Percentiles rank a stretch among this genome's conserved stretches.
Conservation (phyloP, 2,329 filamentous ascomycete species). For the Neurospora sp. region DNA sequence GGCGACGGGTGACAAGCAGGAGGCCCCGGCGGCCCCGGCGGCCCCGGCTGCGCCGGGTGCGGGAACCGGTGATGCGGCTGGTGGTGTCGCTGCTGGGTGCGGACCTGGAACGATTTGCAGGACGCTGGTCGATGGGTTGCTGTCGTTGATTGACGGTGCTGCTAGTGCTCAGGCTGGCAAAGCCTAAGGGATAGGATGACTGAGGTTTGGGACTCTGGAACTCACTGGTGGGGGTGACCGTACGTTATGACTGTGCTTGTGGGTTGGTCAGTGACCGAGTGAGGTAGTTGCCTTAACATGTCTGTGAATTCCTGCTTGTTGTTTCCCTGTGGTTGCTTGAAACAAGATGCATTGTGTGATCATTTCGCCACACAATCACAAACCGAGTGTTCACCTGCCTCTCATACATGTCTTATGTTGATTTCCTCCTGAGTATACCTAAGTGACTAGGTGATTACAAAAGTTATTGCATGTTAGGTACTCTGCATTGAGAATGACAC, state of each 20-base stretch:
- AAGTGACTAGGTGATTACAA: no score
- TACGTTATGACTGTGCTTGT: neutral
- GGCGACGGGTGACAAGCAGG: conserved; percentile 1
- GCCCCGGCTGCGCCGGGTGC: conserved; percentile 1
- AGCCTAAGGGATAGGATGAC: neutral
- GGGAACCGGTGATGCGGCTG: conserved; percentile 3
- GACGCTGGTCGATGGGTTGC: neutral
- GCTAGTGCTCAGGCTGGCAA: neutral
- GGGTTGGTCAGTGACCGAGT: neutral
- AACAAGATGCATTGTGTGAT: neutral
- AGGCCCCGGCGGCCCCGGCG: neutral
- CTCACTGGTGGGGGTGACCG: neutral
- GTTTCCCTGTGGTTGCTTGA: neutral
- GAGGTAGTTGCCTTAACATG: neutral
- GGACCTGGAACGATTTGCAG: neutral
- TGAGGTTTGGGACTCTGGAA: neutral
- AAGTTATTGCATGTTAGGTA: no score
- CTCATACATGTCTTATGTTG: neutral
- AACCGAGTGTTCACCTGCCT: neutral
- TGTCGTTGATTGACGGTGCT: neutral
- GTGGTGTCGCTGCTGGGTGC: neutral
- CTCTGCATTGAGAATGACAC: no score
- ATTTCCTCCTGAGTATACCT: no score
- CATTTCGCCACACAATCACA: neutral
- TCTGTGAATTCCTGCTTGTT: neutral